A percentile compares a stretch with the other conserved stretches of the same genome.
phyloP scores from a whole-genome alignment of 768 basidiomycete species.

The Macrolepiota albuminosa region DNA sequence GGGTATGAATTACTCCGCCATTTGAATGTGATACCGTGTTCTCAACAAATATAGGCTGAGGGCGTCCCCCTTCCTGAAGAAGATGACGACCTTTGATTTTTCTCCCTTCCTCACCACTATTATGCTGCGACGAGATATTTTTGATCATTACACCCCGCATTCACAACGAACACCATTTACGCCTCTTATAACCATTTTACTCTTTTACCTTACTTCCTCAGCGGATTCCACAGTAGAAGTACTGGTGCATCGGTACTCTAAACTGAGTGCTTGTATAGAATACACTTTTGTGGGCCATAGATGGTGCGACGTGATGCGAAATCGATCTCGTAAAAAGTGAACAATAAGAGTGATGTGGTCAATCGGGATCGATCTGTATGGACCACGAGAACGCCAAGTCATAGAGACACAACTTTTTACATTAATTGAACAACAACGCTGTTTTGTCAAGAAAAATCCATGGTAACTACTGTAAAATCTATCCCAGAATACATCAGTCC shows the following conservation, averaged over 20 bases:
- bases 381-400: too few species aligned
- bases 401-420: too few species aligned
- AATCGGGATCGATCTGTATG: too few species aligned
- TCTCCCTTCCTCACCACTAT: slow-evolving; percentile 16
- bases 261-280: slow-evolving; percentile 15
- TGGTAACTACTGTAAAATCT: too few species aligned
- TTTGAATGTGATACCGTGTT: background rate
- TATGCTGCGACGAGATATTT: slow-evolving; percentile 19
- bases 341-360: background rate
- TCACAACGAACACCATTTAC: slow-evolving; percentile 22
- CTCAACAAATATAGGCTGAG: slow-evolving; percentile 57
- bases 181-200: slow-evolving; percentile 12
- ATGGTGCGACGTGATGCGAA: background rate
- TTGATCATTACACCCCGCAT: slow-evolving; percentile 21
- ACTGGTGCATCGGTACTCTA: slow-evolving; percentile 10
- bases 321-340: background rate
- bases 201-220: slow-evolving; percentile 11
- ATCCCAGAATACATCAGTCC: background rate
- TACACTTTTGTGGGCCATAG: slow-evolving; percentile 6
- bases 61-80: slow-evolving; percentile 95
- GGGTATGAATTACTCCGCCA: slow-evolving; percentile 34
- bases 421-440: background rate
- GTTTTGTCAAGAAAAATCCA: too few species aligned
- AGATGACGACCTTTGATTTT: slow-evolving; percentile 75
- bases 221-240: slow-evolving; percentile 15